Base-by-base conservation (phyloP, 176 grass and related monocot species). In the Oryza punctata region DNA sequence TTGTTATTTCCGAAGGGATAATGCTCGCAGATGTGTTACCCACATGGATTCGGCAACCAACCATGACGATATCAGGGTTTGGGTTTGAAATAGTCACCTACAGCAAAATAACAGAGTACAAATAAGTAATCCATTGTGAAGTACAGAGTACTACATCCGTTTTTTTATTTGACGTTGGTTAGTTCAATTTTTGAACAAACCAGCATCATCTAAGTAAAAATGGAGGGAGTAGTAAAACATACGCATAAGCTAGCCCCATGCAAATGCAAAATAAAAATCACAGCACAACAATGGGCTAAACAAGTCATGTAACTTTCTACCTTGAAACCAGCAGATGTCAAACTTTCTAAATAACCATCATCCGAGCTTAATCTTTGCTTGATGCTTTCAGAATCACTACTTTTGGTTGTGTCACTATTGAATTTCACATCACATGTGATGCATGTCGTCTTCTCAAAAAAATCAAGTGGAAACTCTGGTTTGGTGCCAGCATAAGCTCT, bases 31-130 rank as follows among this genome's bases (percentile, higher is more conserved):
- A 98, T 85, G 89, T 90, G 84, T 91, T 95, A 69, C 91, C 96
- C 83, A 98, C 96, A 73, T 95, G 96, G 72, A 98, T 93, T 43
- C 93, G 91, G 61, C 96, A 95, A 73, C 96, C 93, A 83, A 98
- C 96, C 89, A 95, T 95, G 67, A 94, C 93, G 73, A 91, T 93
- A 73, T 95, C 96, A 82, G 88, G 89, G 70, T 95, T 98, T 72
- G 87, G 86, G 86, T 93, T 98, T 23, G 91, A 93, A 81, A 95
- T 79, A 66, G 87, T 88, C 50, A 94, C 91, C 96, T 98, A 83
- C 37, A 93, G 25, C 63, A 80, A 81, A 65, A 95, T 16, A 88
- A 78, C 14, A 63, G 47, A 85, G 65, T 69, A 33, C 41, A 78
- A 35, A 78, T 68, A 80, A 80, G 50, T 82, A 63, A 73, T 33